A percentile compares a stretch with the other conserved stretches of the same genome.
These are phyloP conservation scores for Volvariella volvacea DNA, from an alignment of 1,284 basidiomycete genomes.

Conservation along the genomic window DNA sequence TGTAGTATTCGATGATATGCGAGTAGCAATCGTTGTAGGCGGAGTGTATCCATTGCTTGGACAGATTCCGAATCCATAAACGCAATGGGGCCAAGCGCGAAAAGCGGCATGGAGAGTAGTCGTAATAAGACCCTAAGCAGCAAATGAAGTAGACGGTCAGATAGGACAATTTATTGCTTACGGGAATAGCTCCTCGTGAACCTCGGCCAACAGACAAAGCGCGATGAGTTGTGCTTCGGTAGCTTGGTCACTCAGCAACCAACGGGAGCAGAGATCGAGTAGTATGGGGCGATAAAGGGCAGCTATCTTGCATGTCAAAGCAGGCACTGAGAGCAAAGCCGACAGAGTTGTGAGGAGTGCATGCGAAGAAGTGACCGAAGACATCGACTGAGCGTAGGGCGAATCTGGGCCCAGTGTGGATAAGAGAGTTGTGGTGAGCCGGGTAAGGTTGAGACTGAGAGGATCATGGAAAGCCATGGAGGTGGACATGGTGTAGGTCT, in stretches of 20 bases:
- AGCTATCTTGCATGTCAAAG: slow-evolving; percentile 51
- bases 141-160: slow-evolving; percentile 6
- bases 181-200: slow-evolving; percentile 73
- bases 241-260: slow-evolving; percentile 47
- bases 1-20: slow-evolving; percentile 77
- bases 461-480: slow-evolving; percentile 25
- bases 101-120: slow-evolving; percentile 38
- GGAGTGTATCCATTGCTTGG: slow-evolving; percentile 27
- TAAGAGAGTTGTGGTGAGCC: slow-evolving; percentile 40
- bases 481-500: background rate
- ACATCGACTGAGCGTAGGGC: slow-evolving; percentile 24
- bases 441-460: slow-evolving; percentile 45
- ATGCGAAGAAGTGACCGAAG: slow-evolving; percentile 26
- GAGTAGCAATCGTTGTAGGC: slow-evolving; percentile 64
- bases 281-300: slow-evolving; percentile 60
- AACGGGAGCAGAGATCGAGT: slow-evolving; percentile 64
- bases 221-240: slow-evolving; percentile 52
- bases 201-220: slow-evolving; percentile 55
- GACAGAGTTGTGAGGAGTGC: slow-evolving; percentile 42
- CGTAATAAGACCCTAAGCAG: slow-evolving; percentile 40
- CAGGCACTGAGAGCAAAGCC: slow-evolving; percentile 39
- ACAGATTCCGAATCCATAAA: slow-evolving; percentile 28
- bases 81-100: slow-evolving; percentile 50
- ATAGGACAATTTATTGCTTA: slow-evolving; percentile 30
- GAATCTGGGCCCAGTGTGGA: slow-evolving; percentile 33